Evolutionary conservation across 202 grass and related monocot genomes (phyloP).

Genomic region (Cymbopogon flexuosus): DNA sequence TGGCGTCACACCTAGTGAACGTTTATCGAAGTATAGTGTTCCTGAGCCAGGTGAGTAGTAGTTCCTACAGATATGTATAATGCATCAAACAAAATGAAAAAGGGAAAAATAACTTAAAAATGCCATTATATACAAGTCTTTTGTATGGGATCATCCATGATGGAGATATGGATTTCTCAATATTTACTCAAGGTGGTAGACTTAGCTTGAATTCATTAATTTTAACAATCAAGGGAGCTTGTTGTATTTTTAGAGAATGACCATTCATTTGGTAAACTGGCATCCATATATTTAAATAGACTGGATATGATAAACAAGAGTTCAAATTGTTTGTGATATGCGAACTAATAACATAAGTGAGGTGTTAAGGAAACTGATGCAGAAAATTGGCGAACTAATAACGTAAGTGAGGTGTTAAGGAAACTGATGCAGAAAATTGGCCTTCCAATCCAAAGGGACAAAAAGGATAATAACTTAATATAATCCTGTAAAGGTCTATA

Average conservation of each 20-base stretch:
- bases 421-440: constrained; percentile 1
- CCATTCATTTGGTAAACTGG: not conserved
- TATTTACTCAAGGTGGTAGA: not conserved
- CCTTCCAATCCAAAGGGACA: not conserved
- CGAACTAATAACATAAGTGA: not conserved
- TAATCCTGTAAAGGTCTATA: not conserved
- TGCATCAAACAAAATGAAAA: constrained; percentile 7
- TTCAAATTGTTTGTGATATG: not conserved
- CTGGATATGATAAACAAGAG: not conserved
- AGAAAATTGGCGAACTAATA: not conserved
- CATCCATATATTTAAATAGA: not conserved
- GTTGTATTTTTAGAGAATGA: not conserved
- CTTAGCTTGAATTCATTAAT: no score
- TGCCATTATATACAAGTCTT: not conserved
- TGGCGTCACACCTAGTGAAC: constrained; percentile 47
- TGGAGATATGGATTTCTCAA: not conserved
- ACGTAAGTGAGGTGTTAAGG: not conserved
- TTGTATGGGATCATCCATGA: not conserved
- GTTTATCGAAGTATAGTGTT: constrained; percentile 51
- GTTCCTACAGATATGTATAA: constrained; percentile 42
- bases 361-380: no score
- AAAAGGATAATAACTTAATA: not conserved
- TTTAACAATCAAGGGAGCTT: not conserved
- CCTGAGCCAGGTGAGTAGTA: constrained; percentile 87
- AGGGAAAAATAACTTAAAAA: not conserved